These are phyloP conservation scores for Tulasnella sp. DNA, from an alignment of 768 basidiomycete genomes.

Conservation along the genomic window DNA sequence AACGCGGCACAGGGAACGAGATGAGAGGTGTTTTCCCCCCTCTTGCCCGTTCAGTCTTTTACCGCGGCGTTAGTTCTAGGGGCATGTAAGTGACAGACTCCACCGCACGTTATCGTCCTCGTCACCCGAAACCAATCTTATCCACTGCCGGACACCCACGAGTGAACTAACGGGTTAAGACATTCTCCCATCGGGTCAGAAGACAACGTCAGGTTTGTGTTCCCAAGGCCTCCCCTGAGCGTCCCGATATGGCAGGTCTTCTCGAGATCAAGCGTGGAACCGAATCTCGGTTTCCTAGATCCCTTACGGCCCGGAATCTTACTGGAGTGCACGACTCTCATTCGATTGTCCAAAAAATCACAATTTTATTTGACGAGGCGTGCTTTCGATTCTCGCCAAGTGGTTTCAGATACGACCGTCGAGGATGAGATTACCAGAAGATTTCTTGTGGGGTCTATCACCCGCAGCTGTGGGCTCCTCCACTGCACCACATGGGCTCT, in stretches of 20 bases:
- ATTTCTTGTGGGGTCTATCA: background rate
- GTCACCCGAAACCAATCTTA: background rate
- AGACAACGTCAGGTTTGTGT: background rate
- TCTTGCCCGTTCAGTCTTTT: conserved; percentile 3
- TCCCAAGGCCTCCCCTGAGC: background rate
- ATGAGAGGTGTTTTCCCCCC: background rate
- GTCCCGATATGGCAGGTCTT: conserved; percentile 14
- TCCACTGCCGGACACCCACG: background rate
- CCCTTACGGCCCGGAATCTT: background rate
- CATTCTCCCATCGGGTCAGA: conserved; percentile 17
- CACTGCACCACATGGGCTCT: background rate
- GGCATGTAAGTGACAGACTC: background rate
- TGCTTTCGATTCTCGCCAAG: no score
- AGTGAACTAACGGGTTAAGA: background rate
- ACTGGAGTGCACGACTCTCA: background rate
- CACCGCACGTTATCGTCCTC: background rate
- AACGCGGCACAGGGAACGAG: conserved; percentile 16
- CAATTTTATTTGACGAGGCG: no score
- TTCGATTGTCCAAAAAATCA: background rate
- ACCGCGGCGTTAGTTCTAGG: background rate
- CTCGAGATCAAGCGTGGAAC: conserved; percentile 19
- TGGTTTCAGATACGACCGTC: background rate
- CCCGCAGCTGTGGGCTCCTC: background rate
- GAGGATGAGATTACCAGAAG: background rate
- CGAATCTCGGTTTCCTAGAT: conserved; percentile 20